Conservation (phyloP, 2,329 filamentous ascomycete genomes). For the Pochonia chlamydosporia region DNA sequence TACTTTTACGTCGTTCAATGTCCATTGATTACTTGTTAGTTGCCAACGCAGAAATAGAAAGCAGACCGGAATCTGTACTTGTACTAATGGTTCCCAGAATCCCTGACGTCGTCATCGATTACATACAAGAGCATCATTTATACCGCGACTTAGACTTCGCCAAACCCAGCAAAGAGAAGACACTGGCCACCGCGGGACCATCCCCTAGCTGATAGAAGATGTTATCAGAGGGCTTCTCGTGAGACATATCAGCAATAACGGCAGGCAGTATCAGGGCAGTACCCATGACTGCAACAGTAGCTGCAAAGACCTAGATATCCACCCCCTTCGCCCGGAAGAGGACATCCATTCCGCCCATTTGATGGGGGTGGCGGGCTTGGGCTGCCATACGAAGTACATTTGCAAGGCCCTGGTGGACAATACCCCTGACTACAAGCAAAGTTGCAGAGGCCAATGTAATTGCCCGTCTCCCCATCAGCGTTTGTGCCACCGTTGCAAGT, state of each 20-base stretch:
- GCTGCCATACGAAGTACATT: conserved; percentile 25
- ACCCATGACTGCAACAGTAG: conserved; percentile 39
- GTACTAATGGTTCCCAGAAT: conserved; percentile 23
- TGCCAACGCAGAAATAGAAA: neutral
- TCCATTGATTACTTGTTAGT: conserved; percentile 62
- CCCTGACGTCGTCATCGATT: conserved; percentile 67
- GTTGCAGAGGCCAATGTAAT: conserved; percentile 29
- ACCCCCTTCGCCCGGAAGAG: conserved; percentile 23
- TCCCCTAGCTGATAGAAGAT: neutral
- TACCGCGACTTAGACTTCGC: conserved; percentile 46
- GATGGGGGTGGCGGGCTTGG: conserved; percentile 18
- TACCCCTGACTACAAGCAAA: conserved; percentile 26
- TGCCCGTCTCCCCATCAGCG: conserved; percentile 21
- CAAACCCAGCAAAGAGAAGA: conserved; percentile 19
- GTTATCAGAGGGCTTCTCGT: neutral
- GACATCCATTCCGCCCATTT: conserved; percentile 25
- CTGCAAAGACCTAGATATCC: conserved; percentile 39
- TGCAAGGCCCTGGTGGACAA: conserved; percentile 27
- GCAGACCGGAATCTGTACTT: neutral
- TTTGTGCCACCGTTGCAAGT: conserved; percentile 21
- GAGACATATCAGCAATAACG: neutral
- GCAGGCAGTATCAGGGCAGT: conserved; percentile 33
- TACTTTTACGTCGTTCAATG: conserved; percentile 74
- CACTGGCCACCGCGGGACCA: neutral
- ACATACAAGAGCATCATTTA: conserved; percentile 61